Base-by-base conservation (phyloP, 371 early-diverging fungal species). In the Lichtheimia ramosa region DNA sequence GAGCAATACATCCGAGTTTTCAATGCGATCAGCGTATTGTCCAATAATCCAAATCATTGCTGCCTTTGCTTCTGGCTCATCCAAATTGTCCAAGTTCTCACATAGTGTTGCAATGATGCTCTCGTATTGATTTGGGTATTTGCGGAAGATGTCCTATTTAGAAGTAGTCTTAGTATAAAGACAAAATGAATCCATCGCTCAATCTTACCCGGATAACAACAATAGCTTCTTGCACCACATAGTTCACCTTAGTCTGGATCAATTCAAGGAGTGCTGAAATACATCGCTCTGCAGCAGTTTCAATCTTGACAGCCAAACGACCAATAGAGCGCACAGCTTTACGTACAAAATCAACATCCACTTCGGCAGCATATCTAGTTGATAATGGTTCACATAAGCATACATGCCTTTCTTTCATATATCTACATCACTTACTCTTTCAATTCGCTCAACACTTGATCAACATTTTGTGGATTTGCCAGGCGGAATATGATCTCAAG, bases 21-120 rank as follows among this genome's bases (percentile, higher is more conserved):
- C 91, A 55, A 96, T 92, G 28, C 91, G 78, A 63, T 96, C 95
- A 3, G 96, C 93, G 68, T 97, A 96, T 73, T 98, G 94, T 56
- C 99, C 99, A 71, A 98, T 83, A 61, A 96, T 95, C 97, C 96
- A 97, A 64, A 97, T 91, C 73, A 96, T 74, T 4, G 96, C 89
- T 1, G 93, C 90, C 62, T 93, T 94, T 13, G 98, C 96, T 49
- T 94, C 95, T 1, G 97, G 95, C 64, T 96, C 96, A 69, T 94
- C 94, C 60, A 96, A 70, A 12, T 78, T 79, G 53, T 96, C 97
- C 53, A 95, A 73, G 69, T 93, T 91, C 62, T 95, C 92, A 71
- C 97, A 96, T 10, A 98, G 80, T 0, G 88, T 84, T 15, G 89
- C 85, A 57, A 95, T 94, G 28, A 95, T 91, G 23, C 86, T 87